Percentiles rank a stretch among this genome's conserved stretches.
These are phyloP conservation scores for Erucastrum elatum DNA, from an alignment of 345 rosid species.

Conservation along the genomic window DNA sequence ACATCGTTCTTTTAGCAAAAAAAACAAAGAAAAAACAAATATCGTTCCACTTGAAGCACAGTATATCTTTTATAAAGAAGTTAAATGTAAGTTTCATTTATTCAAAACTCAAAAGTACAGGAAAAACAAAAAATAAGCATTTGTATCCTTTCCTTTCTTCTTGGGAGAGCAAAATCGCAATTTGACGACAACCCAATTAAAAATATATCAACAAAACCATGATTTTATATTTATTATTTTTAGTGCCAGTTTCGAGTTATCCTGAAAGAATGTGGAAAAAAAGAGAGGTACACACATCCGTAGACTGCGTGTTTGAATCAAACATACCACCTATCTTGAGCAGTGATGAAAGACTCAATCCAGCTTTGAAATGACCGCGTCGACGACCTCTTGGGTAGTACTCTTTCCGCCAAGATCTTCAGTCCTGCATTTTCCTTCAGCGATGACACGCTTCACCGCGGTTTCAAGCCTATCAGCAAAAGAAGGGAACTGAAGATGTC, in stretches of 20 bases:
- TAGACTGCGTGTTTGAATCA: constrained; percentile 9
- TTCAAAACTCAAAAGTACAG: background rate
- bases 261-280: constrained; percentile 29
- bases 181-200: background rate
- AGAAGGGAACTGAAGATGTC: constrained; percentile 85
- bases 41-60: background rate
- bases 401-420: constrained; percentile 44
- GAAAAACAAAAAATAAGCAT: background rate
- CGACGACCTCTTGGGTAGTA: constrained; percentile 39
- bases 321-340: constrained; percentile 7
- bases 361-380: constrained; percentile 35
- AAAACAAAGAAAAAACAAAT: background rate
- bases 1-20: background rate
- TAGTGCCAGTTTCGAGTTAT: background rate
- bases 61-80: background rate
- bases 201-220: background rate
- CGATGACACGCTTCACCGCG: constrained; percentile 67
- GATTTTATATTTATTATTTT: background rate
- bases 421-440: constrained; percentile 54
- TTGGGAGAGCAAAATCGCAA: background rate
- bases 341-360: constrained; percentile 28
- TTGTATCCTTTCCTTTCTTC: background rate
- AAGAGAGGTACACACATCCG: background rate
- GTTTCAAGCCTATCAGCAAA: constrained; percentile 93
- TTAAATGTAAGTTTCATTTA: background rate